Evolutionary conservation across 2,329 filamentous ascomycete species (phyloP).

Genomic region (Xylaria sp.): DNA sequence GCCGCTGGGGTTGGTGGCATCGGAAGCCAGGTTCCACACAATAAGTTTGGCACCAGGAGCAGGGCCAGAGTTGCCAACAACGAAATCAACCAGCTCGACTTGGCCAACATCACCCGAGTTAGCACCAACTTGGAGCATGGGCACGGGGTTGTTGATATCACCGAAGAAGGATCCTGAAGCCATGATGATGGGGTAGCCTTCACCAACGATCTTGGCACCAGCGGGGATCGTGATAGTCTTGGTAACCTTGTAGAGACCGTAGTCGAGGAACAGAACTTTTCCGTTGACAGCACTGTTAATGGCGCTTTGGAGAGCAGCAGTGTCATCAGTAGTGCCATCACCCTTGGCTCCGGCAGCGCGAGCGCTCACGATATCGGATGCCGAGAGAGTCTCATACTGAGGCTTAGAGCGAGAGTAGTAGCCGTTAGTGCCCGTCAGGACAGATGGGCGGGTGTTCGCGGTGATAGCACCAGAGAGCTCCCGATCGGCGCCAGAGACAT

Average conservation of each 20-base stretch:
- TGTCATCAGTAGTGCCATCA: slow-evolving; percentile 77
- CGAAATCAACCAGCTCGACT: slow-evolving; percentile 78
- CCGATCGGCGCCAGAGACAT: slow-evolving; percentile 57
- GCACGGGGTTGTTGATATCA: slow-evolving; percentile 67
- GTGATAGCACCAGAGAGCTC: slow-evolving; percentile 61
- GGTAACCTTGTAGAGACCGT: slow-evolving; percentile 65
- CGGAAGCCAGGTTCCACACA: slow-evolving; percentile 74
- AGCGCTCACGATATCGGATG: slow-evolving; percentile 66
- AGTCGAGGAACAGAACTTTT: slow-evolving; percentile 67
- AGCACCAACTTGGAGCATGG: slow-evolving; percentile 74
- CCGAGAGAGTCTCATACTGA: slow-evolving; percentile 70
- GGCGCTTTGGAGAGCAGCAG: slow-evolving; percentile 66
- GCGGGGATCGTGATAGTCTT: slow-evolving; percentile 59
- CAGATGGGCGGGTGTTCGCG: slow-evolving; percentile 60
- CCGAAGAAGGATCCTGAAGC: slow-evolving; percentile 67
- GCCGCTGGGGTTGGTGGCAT: slow-evolving; percentile 57
- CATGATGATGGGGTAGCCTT: slow-evolving; percentile 57
- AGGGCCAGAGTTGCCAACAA: slow-evolving; percentile 75
- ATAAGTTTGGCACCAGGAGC: slow-evolving; percentile 76
- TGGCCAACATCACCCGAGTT: slow-evolving; percentile 69
- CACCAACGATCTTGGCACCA: slow-evolving; percentile 52
- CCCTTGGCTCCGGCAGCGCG: slow-evolving; percentile 71
- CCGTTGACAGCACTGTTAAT: slow-evolving; percentile 62
- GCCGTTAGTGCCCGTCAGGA: slow-evolving; percentile 61
- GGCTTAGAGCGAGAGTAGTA: slow-evolving; percentile 77